Evolutionary conservation across 2,329 filamentous ascomycete species (phyloP).

Genomic region (Aaosphaeria arxii): DNA sequence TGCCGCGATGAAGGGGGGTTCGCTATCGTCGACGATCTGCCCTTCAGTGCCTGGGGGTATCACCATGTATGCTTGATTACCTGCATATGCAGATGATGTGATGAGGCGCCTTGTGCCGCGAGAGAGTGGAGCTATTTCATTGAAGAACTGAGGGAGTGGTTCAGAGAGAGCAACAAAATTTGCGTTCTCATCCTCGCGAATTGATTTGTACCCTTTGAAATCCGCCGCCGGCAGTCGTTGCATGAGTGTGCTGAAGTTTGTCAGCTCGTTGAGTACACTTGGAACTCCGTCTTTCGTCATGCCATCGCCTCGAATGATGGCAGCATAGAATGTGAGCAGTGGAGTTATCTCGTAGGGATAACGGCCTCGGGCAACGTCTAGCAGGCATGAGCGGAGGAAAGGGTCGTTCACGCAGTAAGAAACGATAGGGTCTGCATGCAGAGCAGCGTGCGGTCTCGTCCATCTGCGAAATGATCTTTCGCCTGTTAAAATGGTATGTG

Average conservation of each 20-base stretch:
- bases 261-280: slow-evolving; percentile 56
- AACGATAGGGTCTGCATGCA: slow-evolving; percentile 36
- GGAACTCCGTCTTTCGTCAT: slow-evolving; percentile 49
- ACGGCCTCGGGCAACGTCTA: slow-evolving; percentile 68
- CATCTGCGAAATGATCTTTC: slow-evolving; percentile 39
- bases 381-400: slow-evolving; percentile 55
- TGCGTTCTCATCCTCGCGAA: slow-evolving; percentile 80
- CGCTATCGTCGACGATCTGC: slow-evolving; percentile 69
- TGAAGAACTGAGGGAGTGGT: slow-evolving; percentile 62
- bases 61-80: slow-evolving; percentile 48
- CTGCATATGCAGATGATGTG: slow-evolving; percentile 6
- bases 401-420: slow-evolving; percentile 57
- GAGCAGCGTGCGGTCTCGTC: slow-evolving; percentile 16
- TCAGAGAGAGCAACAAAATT: slow-evolving; percentile 70
- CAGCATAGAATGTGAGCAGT: slow-evolving; percentile 69
- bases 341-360: slow-evolving; percentile 85
- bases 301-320: slow-evolving; percentile 52
- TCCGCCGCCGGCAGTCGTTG: slow-evolving; percentile 64
- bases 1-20: slow-evolving; percentile 70
- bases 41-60: slow-evolving; percentile 67
- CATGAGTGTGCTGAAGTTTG: slow-evolving; percentile 71
- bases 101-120: slow-evolving; percentile 23
- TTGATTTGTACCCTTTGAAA: slow-evolving; percentile 73
- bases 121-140: slow-evolving; percentile 12
- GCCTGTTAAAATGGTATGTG: slow-evolving; percentile 62